These are phyloP conservation scores for Corinectria fuckeliana DNA, from an alignment of 2,329 filamentous ascomycete genomes.

Conservation along the genomic window DNA sequence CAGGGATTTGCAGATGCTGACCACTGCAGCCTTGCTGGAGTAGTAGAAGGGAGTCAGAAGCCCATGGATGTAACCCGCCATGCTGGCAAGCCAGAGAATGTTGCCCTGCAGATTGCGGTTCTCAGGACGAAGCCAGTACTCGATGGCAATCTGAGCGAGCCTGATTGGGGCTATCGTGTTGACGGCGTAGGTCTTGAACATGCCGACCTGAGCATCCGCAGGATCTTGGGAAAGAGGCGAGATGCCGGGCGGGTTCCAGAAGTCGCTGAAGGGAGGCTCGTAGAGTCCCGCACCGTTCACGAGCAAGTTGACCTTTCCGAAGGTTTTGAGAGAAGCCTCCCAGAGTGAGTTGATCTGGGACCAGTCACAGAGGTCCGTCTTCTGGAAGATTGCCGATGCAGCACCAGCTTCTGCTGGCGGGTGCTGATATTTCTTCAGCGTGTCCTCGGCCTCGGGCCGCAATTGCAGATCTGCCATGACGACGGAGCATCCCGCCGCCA, in stretches of 20 bases:
- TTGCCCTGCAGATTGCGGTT: neutral
- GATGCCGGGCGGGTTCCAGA: slow-evolving; percentile 4
- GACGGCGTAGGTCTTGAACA: slow-evolving; percentile 5
- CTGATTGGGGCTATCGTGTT: slow-evolving; percentile 3
- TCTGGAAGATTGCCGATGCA: neutral
- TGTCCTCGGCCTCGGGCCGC: slow-evolving; percentile 10
- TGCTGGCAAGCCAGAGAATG: slow-evolving; percentile 6
- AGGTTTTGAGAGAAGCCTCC: neutral
- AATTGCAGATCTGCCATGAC: slow-evolving; percentile 2
- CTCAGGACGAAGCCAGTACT: slow-evolving; percentile 1
- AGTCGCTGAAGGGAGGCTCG: slow-evolving; percentile 6
- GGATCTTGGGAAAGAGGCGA: slow-evolving; percentile 6
- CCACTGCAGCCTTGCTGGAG: slow-evolving; percentile 22
- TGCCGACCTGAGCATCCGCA: neutral
- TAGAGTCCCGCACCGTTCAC: slow-evolving; percentile 4
- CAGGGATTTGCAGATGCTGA: slow-evolving; percentile 23
- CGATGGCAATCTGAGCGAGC: slow-evolving; percentile 3
- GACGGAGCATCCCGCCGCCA: neutral
- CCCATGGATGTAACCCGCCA: slow-evolving; percentile 6
- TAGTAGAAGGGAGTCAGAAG: slow-evolving; percentile 16
- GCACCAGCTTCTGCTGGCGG: neutral
- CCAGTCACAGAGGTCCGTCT: slow-evolving; percentile 6
- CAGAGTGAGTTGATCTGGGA: slow-evolving; percentile 1
- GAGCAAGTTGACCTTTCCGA: slow-evolving; percentile 3
- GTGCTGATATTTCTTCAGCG: neutral